These are phyloP conservation scores for Aspergillus panamensis DNA, from an alignment of 495 filamentous ascomycete genomes.

Conservation along the genomic window DNA sequence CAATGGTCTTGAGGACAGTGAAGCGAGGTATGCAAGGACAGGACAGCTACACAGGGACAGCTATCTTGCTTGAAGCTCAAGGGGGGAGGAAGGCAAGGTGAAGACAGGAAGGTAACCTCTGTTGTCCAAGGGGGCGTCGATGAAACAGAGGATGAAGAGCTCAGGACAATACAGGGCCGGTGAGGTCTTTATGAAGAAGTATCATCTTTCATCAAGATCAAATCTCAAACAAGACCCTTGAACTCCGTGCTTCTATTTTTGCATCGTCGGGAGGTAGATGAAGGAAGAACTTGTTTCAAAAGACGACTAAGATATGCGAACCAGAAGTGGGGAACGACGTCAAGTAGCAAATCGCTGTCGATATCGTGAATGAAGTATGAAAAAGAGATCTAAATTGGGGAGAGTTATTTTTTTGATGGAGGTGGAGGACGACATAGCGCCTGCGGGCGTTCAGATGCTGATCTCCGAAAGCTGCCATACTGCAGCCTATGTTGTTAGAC, in stretches of 20 bases:
- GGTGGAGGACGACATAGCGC: constrained; percentile 10
- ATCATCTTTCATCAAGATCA: constrained; percentile 19
- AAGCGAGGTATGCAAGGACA: neutral
- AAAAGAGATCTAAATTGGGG: constrained; percentile 20
- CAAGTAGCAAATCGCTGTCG: constrained; percentile 15
- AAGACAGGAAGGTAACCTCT: constrained; percentile 4
- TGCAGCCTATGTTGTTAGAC: constrained; percentile 7
- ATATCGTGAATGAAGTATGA: constrained; percentile 6
- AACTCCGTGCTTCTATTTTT: constrained; percentile 21
- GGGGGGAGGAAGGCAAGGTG: neutral
- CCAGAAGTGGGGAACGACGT: constrained; percentile 17
- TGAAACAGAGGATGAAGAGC: constrained; percentile 1
- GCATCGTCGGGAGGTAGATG: constrained; percentile 3
- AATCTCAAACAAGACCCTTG: constrained; percentile 16
- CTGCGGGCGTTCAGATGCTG: constrained; percentile 2
- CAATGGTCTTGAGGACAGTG: neutral
- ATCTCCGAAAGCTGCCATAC: neutral
- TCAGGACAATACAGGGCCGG: neutral
- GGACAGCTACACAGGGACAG: neutral
- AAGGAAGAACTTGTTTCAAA: constrained; percentile 14
- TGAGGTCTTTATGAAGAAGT: constrained; percentile 10
- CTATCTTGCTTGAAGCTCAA: neutral
- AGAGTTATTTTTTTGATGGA: constrained; percentile 2
- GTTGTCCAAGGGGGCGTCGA: neutral
- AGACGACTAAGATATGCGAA: constrained; percentile 17